A percentile compares a stretch with the other conserved stretches of the same genome.
phyloP scores from a whole-genome alignment of 2,329 filamentous ascomycete genomes.

The Cytospora piceicola region DNA sequence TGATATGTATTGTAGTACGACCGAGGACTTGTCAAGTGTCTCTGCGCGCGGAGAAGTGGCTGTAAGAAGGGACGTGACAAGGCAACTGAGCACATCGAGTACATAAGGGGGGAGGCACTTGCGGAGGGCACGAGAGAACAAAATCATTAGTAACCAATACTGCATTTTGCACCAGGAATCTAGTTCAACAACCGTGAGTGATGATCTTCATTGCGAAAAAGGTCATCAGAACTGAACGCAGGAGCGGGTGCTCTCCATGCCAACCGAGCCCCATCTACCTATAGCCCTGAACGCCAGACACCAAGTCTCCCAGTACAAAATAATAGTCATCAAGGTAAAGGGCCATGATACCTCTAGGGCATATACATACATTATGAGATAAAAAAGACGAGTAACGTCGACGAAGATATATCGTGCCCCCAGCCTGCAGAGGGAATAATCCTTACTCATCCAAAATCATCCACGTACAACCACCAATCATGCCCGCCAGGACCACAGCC shows the following conservation, averaged over 20 bases:
- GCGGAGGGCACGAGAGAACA: no score
- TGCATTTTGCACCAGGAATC: background rate
- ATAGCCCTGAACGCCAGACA: constrained; percentile 11
- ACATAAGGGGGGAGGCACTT: no score
- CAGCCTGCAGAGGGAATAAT: background rate
- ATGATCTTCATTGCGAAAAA: background rate
- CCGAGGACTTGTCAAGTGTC: no score
- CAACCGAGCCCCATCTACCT: background rate
- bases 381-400: background rate
- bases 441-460: constrained; percentile 46
- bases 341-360: constrained; percentile 20
- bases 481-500: constrained; percentile 46
- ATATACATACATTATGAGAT: constrained; percentile 16
- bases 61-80: no score
- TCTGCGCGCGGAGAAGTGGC: no score
- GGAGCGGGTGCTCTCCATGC: background rate
- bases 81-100: no score
- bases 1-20: no score
- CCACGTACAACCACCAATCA: constrained; percentile 53
- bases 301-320: background rate
- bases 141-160: background rate
- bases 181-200: background rate
- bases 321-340: constrained; percentile 19
- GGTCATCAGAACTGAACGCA: background rate
- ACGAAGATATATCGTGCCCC: background rate